Conservation (phyloP, 2,329 filamentous ascomycete species). For the Penicillium sp. region DNA sequence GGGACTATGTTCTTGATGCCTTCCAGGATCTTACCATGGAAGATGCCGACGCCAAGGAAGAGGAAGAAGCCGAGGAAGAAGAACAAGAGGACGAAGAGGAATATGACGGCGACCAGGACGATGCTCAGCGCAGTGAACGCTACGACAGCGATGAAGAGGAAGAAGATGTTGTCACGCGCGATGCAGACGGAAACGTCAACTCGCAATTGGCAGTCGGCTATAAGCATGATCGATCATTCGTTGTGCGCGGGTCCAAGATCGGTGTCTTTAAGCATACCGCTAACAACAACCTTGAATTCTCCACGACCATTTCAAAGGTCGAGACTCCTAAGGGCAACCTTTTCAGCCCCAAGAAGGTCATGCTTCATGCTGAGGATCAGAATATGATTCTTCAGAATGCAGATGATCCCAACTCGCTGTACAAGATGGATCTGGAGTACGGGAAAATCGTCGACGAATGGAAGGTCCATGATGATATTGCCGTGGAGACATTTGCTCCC, state of each 20-base stretch:
- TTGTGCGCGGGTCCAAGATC: constrained; percentile 95
- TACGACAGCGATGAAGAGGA: constrained; percentile 77
- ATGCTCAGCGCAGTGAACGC: constrained; percentile 67
- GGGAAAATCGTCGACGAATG: constrained; percentile 98
- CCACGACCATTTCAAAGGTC: constrained; percentile 95
- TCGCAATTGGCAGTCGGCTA: constrained; percentile 93
- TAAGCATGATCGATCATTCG: constrained; percentile 95
- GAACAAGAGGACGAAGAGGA: constrained; percentile 59
- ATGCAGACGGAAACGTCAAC: constrained; percentile 80
- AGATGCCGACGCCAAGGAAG: constrained; percentile 62
- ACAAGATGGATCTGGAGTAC: constrained; percentile 96
- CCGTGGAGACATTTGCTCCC: constrained; percentile 85
- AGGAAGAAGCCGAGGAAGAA: constrained; percentile 54
- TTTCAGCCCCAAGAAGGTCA: constrained; percentile 94
- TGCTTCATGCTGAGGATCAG: constrained; percentile 87
- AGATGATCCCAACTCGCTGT: constrained; percentile 83
- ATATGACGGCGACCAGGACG: constrained; percentile 60
- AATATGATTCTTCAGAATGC: constrained; percentile 86
- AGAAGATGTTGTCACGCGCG: constrained; percentile 65
- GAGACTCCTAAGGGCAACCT: constrained; percentile 81
- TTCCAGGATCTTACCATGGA: constrained; percentile 95
- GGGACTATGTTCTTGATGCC: constrained; percentile 90
- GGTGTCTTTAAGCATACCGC: constrained; percentile 96
- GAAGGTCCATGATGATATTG: constrained; percentile 96
- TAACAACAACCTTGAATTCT: constrained; percentile 91